Percentiles rank a stretch among this genome's conserved stretches.
phyloP scores from a whole-genome alignment of 1,284 basidiomycete species.

The Irpex rosettiformis region DNA sequence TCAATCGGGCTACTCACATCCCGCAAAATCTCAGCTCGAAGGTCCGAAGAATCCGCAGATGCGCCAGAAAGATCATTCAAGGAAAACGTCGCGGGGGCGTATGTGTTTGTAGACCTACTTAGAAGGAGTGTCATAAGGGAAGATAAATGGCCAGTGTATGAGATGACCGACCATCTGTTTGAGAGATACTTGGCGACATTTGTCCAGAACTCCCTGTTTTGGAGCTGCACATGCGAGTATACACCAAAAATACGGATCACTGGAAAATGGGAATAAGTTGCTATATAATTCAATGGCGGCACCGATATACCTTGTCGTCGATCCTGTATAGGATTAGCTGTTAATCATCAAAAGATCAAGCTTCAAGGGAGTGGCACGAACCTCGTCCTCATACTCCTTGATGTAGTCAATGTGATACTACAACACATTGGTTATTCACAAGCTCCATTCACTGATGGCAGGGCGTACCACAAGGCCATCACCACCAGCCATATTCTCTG shows the following conservation, averaged over 20 bases:
- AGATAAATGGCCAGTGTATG: too few species aligned
- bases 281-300: not conserved
- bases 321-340: constrained; percentile 24
- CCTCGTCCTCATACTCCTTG: constrained; percentile 46
- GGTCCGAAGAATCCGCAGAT: constrained; percentile 18
- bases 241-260: constrained; percentile 59
- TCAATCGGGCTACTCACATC: constrained; percentile 30
- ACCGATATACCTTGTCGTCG: constrained; percentile 50
- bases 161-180: constrained; percentile 40
- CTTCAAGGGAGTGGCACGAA: constrained; percentile 26
- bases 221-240: constrained; percentile 57
- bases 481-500: constrained; percentile 64
- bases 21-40: constrained; percentile 40
- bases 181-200: constrained; percentile 46
- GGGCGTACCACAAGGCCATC: constrained; percentile 53
- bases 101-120: constrained; percentile 39
- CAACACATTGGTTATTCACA: not conserved
- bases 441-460: not conserved
- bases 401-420: constrained; percentile 66
- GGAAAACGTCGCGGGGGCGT: constrained; percentile 31
- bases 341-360: too few species aligned
- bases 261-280: constrained; percentile 21
- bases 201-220: constrained; percentile 50
- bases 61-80: constrained; percentile 11
- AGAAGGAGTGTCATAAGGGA: constrained; percentile 37